A percentile compares a stretch with the other conserved stretches of the same genome.
Conservation (phyloP, 1,284 basidiomycete species). For the Puccinia novopanici region DNA sequence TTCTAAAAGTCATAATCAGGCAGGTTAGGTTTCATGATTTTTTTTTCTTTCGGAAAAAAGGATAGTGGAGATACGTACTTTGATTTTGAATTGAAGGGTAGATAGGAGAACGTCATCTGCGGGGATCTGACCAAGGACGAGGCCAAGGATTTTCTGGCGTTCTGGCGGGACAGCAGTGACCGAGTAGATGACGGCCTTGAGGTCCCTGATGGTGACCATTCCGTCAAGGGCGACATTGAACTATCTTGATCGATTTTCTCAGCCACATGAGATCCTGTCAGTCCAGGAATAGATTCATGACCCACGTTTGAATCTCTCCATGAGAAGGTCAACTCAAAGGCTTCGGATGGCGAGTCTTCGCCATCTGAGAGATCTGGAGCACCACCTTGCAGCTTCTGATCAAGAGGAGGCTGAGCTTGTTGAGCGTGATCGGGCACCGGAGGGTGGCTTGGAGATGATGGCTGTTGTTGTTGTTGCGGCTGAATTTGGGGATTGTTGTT, state of each 20-base stretch:
- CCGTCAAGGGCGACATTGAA: constrained; percentile 34
- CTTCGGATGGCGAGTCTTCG: constrained; percentile 4
- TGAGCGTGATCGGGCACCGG: not conserved
- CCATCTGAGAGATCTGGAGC: not conserved
- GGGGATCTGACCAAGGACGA: constrained; percentile 80
- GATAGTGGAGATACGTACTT: constrained; percentile 53
- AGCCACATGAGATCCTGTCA: not conserved
- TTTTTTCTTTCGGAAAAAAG: constrained; percentile 39
- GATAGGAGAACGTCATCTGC: constrained; percentile 70
- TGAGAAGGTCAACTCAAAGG: constrained; percentile 26
- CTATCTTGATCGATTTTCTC: not conserved
- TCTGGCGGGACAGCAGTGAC: constrained; percentile 79
- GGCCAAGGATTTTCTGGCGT: constrained; percentile 82
- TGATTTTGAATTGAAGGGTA: constrained; percentile 55
- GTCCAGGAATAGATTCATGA: not conserved
- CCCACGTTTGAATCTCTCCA: constrained; percentile 38
- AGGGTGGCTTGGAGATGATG: not conserved
- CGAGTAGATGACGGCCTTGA: constrained; percentile 64
- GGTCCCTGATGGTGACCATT: constrained; percentile 39
- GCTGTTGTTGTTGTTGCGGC: not conserved
- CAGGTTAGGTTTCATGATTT: not conserved
- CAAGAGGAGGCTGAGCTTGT: not conserved
- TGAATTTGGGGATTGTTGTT: constrained; percentile 3
- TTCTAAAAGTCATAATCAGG: not conserved
- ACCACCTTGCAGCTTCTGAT: not conserved